Conservation (phyloP, 768 basidiomycete species). For the Chiua virens region DNA sequence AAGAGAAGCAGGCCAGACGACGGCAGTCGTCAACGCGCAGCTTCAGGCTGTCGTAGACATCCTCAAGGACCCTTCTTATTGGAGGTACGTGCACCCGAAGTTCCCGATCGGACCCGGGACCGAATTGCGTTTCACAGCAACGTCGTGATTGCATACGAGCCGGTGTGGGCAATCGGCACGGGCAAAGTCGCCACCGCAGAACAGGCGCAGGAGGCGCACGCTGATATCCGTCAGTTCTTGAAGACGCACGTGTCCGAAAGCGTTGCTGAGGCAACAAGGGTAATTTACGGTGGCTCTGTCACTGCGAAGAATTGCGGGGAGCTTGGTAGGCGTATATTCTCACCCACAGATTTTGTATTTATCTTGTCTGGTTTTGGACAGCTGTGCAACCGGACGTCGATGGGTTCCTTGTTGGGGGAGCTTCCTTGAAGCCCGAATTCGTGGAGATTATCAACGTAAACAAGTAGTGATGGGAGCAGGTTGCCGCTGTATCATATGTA, state of each 20-base stretch:
- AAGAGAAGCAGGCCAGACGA: constrained; percentile 78
- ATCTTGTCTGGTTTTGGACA: constrained; percentile 27
- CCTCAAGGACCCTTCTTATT: constrained; percentile 58
- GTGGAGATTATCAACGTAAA: constrained; percentile 84
- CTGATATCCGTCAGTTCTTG: constrained; percentile 77
- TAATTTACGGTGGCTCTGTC: constrained; percentile 97
- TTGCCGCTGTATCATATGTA: neutral
- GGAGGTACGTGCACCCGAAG: constrained; percentile 60
- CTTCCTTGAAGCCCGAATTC: constrained; percentile 97
- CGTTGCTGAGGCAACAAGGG: constrained; percentile 73
- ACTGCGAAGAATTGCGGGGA: constrained; percentile 86
- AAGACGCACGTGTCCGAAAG: constrained; percentile 57
- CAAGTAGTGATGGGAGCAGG: constrained; percentile 21
- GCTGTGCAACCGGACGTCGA: constrained; percentile 83
- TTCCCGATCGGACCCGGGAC: neutral
- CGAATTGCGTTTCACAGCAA: constrained; percentile 46
- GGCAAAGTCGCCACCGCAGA: constrained; percentile 89
- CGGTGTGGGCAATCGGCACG: constrained; percentile 98
- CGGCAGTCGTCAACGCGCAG: constrained; percentile 78
- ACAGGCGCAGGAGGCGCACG: constrained; percentile 95
- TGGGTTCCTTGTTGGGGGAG: constrained; percentile 97
- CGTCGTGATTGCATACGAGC: constrained; percentile 94
- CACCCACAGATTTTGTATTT: neutral
- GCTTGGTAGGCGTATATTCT: constrained; percentile 58
- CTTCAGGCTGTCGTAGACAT: constrained; percentile 71